phyloP scores from a whole-genome alignment of 1,139 yeast genomes.

The Hansenula sp. region DNA sequence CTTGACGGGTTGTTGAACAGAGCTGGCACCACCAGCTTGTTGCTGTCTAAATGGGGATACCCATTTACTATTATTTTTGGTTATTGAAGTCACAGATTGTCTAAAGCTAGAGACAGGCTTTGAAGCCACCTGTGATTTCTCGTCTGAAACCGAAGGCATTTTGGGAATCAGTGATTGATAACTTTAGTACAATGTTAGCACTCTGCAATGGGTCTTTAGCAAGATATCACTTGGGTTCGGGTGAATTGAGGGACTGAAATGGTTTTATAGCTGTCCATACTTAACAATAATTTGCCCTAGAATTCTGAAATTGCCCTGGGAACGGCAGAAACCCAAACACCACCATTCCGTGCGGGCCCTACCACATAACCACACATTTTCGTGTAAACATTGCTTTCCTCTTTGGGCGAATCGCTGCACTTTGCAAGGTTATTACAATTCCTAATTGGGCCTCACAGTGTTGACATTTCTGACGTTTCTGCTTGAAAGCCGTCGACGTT shows the following conservation, averaged over 20 bases:
- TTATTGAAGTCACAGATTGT: conserved; percentile 19
- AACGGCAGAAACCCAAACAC: conserved; percentile 1
- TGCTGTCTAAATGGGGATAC: conserved; percentile 47
- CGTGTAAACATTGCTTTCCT: conserved; percentile 4
- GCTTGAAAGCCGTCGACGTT: too few relatives aligned
- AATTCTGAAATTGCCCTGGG: conserved; percentile 1
- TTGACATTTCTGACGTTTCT: background rate
- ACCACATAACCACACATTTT: background rate
- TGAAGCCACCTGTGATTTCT: background rate
- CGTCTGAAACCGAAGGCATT: conserved; percentile 1
- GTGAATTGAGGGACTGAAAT: background rate
- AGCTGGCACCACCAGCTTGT: background rate
- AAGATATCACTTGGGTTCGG: background rate
- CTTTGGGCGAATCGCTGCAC: background rate
- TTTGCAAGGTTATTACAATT: background rate
- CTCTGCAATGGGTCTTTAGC: too few relatives aligned
- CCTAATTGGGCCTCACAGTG: background rate
- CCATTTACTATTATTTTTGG: conserved; percentile 38
- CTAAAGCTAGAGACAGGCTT: background rate
- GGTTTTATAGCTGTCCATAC: background rate
- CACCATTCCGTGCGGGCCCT: background rate
- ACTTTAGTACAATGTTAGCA: background rate
- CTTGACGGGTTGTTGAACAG: conserved; percentile 1
- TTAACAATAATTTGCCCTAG: background rate
- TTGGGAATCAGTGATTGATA: background rate